Base-by-base conservation (phyloP, 2,329 filamentous ascomycete genomes). In the Pleurostoma richardsiae region DNA sequence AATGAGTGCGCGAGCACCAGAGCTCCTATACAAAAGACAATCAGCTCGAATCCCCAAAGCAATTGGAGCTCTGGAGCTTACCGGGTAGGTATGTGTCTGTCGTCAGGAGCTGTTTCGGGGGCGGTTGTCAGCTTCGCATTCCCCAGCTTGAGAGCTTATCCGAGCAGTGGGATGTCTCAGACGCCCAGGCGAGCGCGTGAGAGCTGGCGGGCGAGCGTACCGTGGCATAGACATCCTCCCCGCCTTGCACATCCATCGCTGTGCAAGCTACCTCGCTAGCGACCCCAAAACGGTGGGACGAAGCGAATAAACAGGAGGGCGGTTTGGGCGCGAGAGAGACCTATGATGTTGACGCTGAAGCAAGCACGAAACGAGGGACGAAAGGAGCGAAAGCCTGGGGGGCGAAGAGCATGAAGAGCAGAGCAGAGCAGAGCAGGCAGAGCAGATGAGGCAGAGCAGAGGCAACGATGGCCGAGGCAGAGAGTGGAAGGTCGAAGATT, bases 1-100 rank as follows among this genome's bases (percentile, higher is more conserved):
- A 99, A 74, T 31, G 94, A 97, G 72, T 97, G 91, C 51, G 90
- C 91, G 53, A 99, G 83, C 41, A 99, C 91, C 57, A 94, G 82
- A 50, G 91, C 92, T 66, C 94, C 92, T 95, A 56, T 36, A 54
- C 42, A 3, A 53, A 27, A 28, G 40, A 43, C 33, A 48, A 53
- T 51, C 43, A 54, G 59, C 56, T 52, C 48, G 51, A 48, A 28
- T 45, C 48, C 54, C 45, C 52, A 48, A 30, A 51, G 50, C 43
- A 41, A 45, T 45, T 30, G 52, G 43, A 46, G 45, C 38, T 43
- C 40, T 43, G 50, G n/a, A 46, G 66, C 70, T 60, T 75, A 95
- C 91, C 91, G 65, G 94, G 92, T 43, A 99, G 81, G 68, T 99
- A 99, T 52, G 80, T 80, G 71, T 99, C 91, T 72, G 82, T 96